These are phyloP conservation scores for Emergomyces pasteurianus DNA, from an alignment of 2,329 filamentous ascomycete genomes.

Conservation along the genomic window DNA sequence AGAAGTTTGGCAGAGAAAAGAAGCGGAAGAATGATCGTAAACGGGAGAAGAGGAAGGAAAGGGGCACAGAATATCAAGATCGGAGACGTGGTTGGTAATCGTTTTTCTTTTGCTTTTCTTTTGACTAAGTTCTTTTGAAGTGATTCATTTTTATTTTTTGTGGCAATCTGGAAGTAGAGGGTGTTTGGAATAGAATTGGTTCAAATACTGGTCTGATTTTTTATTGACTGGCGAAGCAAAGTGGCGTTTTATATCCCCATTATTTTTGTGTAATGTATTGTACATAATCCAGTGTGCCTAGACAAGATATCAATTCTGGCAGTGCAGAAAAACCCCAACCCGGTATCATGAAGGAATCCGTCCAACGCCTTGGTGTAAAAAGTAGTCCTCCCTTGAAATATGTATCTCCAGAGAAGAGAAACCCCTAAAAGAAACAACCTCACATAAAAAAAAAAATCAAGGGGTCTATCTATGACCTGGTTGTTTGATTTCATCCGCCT, in stretches of 20 bases:
- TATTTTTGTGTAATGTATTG: neutral
- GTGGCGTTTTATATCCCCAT: neutral
- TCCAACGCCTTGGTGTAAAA: neutral
- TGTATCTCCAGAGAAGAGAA: neutral
- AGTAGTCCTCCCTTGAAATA: neutral
- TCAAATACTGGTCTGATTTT: neutral
- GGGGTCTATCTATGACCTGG: neutral
- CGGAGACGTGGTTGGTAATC: slow-evolving; percentile 57
- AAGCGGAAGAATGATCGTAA: slow-evolving; percentile 73
- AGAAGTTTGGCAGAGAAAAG: slow-evolving; percentile 67
- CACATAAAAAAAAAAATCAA: neutral
- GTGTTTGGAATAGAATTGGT: neutral
- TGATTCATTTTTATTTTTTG: neutral
- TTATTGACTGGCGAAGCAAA: neutral
- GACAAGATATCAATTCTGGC: neutral
- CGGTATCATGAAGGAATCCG: neutral
- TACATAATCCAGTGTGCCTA: neutral
- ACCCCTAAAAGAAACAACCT: neutral
- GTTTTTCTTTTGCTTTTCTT: neutral
- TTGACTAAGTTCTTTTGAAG: neutral
- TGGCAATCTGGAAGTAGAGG: neutral
- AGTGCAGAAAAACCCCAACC: neutral
- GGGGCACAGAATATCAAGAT: slow-evolving; percentile 58
- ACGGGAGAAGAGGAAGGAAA: slow-evolving; percentile 70
- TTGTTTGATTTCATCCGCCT: neutral